Conservation (phyloP, 179 eudicot species). For the Spergularia azorica region DNA sequence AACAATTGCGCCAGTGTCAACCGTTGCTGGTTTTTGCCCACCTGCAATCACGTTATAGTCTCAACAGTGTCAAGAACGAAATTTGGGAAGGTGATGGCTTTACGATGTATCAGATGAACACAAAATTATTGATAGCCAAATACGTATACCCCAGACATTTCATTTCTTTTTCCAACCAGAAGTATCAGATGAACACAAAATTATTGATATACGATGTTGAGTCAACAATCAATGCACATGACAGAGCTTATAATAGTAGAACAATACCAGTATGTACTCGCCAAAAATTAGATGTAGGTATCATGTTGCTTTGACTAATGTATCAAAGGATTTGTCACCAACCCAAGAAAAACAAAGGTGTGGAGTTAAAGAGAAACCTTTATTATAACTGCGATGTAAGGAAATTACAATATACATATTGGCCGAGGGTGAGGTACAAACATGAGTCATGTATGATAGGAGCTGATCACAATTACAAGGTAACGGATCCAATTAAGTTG, state of each 20-base stretch:
- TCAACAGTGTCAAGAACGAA: conserved; percentile 11
- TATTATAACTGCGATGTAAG: not conserved
- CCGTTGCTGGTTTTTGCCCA: conserved; percentile 77
- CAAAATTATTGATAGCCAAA: too few species aligned
- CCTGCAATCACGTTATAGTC: conserved; percentile 45
- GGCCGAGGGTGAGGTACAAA: not conserved
- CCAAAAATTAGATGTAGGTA: too few species aligned
- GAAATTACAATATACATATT: not conserved
- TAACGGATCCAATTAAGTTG: not conserved
- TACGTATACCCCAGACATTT: too few species aligned
- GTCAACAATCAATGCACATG: too few species aligned
- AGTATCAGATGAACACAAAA: not conserved
- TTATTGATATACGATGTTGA: too few species aligned
- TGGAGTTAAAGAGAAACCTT: not conserved
- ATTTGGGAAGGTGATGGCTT: not conserved
- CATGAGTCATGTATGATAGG: not conserved
- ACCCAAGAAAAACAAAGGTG: not conserved
- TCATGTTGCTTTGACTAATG: too few species aligned
- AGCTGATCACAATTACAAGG: not conserved
- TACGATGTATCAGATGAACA: too few species aligned
- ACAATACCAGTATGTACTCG: too few species aligned
- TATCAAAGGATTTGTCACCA: too few species aligned
- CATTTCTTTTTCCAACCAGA: too few species aligned
- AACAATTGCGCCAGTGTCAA: conserved; percentile 83
- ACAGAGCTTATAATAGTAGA: too few species aligned